Evolutionary conservation across 2,329 filamentous ascomycete species (phyloP).

Genomic region (Apiospora phragmitis): DNA sequence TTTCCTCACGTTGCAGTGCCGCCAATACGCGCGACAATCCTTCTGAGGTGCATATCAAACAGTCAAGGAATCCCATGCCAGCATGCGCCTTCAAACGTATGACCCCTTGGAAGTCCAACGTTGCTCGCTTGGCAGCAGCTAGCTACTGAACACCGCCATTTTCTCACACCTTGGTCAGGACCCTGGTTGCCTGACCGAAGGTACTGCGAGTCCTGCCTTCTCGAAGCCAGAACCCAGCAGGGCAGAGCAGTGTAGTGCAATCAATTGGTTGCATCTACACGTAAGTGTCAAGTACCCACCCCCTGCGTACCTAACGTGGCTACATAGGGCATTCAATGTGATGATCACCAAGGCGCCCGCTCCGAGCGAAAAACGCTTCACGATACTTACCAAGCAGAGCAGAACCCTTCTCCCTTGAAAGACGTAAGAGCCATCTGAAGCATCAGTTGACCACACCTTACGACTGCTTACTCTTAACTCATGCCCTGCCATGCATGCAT

Average conservation of each 20-base stretch:
- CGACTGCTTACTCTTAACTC: neutral
- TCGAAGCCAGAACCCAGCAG: neutral
- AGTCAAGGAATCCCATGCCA: neutral
- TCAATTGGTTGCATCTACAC: neutral
- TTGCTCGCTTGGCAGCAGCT: neutral
- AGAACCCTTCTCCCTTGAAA: neutral
- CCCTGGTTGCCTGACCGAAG: neutral
- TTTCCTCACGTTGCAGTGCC: neutral
- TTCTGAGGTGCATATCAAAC: neutral
- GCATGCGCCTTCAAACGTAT: neutral
- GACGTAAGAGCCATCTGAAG: neutral
- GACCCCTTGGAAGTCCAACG: neutral
- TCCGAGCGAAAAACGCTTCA: neutral
- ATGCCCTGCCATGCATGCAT: neutral
- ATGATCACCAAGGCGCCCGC: neutral
- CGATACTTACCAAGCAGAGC: neutral
- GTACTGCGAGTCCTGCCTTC: neutral
- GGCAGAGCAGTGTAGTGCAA: no score
- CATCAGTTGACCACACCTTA: neutral
- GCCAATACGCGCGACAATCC: slow-evolving; percentile 2
- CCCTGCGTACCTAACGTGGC: neutral
- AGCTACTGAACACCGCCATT: neutral
- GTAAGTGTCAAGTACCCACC: neutral
- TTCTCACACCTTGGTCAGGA: slow-evolving; percentile 5
- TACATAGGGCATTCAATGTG: neutral